phyloP scores from a whole-genome alignment of 164 flowering plant genomes.

The Amborella trichopoda region DNA sequence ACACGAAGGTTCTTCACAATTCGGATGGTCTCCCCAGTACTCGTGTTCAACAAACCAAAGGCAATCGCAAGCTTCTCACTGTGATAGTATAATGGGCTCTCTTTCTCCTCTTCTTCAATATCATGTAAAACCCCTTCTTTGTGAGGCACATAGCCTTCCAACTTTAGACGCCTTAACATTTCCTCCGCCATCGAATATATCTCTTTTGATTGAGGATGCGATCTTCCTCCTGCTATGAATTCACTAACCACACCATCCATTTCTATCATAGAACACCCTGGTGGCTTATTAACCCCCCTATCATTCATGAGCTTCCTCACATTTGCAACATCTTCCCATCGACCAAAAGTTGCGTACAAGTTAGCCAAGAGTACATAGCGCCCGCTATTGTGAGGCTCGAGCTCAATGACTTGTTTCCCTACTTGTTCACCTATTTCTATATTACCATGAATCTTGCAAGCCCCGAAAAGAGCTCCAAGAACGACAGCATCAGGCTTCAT shows the following conservation, averaged over 20 bases:
- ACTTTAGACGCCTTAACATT: slow-evolving; percentile 4
- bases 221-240: slow-evolving; percentile 9
- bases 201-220: slow-evolving; percentile 10
- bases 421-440: slow-evolving; percentile 5
- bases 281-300: slow-evolving; percentile 8
- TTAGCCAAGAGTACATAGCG: slow-evolving; percentile 10
- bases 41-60: slow-evolving; percentile 7
- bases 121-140: slow-evolving; percentile 7
- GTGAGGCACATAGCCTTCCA: slow-evolving; percentile 8
- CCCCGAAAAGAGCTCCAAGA: slow-evolving; percentile 12
- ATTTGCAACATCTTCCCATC: slow-evolving; percentile 12
- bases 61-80: slow-evolving; percentile 16
- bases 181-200: slow-evolving; percentile 8
- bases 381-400: slow-evolving; percentile 13
- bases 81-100: slow-evolving; percentile 7
- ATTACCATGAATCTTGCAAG: slow-evolving; percentile 11
- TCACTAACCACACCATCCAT: slow-evolving; percentile 9
- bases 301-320: slow-evolving; percentile 11
- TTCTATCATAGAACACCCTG: slow-evolving; percentile 13
- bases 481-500: slow-evolving; percentile 13
- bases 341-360: slow-evolving; percentile 8
- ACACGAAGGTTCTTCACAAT: slow-evolving; percentile 8
- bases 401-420: slow-evolving; percentile 9
- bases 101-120: slow-evolving; percentile 9
- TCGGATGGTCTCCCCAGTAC: slow-evolving; percentile 6